Conservation (phyloP, 192 early-diverging fungal species). For the Linnemannia zychae region DNA sequence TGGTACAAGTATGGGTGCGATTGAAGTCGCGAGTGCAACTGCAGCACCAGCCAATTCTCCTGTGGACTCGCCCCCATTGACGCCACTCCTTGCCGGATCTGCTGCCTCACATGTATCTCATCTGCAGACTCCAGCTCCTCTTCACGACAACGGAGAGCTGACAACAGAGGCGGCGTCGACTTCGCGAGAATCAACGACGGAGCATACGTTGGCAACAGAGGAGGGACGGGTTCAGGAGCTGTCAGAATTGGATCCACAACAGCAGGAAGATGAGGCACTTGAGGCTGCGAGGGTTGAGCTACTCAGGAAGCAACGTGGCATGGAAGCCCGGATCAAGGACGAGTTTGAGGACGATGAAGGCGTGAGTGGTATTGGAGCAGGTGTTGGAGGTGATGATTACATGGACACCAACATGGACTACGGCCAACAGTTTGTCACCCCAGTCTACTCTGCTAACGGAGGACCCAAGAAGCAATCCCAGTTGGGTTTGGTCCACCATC, state of each 20-base stretch:
- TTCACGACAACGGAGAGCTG: neutral
- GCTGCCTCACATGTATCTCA: neutral
- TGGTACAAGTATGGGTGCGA: neutral
- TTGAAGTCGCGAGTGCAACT: neutral
- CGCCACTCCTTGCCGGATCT: neutral
- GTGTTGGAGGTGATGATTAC: conserved; percentile 10
- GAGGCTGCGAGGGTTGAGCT: conserved; percentile 29
- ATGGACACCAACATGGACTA: conserved; percentile 35
- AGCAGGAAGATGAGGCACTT: neutral
- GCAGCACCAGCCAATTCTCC: neutral
- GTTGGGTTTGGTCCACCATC: conserved; percentile 38
- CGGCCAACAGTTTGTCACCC: conserved; percentile 9
- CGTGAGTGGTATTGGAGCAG: neutral
- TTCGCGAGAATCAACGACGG: neutral
- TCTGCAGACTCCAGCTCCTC: conserved; percentile 22
- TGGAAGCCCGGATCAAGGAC: conserved; percentile 17
- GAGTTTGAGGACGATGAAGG: conserved; percentile 11
- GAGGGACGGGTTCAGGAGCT: neutral
- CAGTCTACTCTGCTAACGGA: conserved; percentile 11
- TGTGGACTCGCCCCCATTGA: neutral
- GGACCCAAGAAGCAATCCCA: conserved; percentile 45
- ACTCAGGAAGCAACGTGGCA: conserved; percentile 24
- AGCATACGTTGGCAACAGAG: neutral
- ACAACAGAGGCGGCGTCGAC: neutral
- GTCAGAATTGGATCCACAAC: neutral